A percentile compares a stretch with the other conserved stretches of the same genome.
Evolutionary conservation across 1,284 basidiomycete species (phyloP).

Genomic region (Inonotus hispidus): DNA sequence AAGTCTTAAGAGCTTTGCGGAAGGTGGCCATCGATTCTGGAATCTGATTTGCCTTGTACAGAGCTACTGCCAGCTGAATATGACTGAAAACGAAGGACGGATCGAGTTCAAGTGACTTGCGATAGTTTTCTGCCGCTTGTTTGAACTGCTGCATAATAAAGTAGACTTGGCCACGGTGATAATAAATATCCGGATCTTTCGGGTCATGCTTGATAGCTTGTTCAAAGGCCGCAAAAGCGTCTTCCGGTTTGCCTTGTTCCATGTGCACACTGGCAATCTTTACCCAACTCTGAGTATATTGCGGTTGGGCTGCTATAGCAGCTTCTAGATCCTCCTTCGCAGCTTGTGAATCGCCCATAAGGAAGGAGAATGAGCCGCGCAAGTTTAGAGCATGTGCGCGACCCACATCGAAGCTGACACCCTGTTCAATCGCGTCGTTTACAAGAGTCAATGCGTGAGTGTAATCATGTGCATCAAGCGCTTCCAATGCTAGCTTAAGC

Average conservation of each 20-base stretch:
- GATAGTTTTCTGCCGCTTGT: slow-evolving; percentile 87
- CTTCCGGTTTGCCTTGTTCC: slow-evolving; percentile 82
- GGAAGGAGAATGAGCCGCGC: slow-evolving; percentile 94
- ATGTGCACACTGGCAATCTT: slow-evolving; percentile 98
- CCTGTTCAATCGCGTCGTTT: slow-evolving; percentile 87
- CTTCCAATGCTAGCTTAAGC: slow-evolving; percentile 75
- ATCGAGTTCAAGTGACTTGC: slow-evolving; percentile 82
- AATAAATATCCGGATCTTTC: slow-evolving; percentile 94
- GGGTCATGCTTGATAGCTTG: slow-evolving; percentile 81
- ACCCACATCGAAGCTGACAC: slow-evolving; percentile 71
- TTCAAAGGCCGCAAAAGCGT: slow-evolving; percentile 90
- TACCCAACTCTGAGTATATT: slow-evolving; percentile 87
- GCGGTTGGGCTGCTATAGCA: slow-evolving; percentile 69
- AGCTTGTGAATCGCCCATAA: slow-evolving; percentile 80
- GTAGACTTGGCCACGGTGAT: slow-evolving; percentile 97
- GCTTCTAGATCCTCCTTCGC: slow-evolving; percentile 84
- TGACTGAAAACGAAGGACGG: slow-evolving; percentile 88
- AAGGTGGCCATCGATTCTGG: slow-evolving; percentile 87
- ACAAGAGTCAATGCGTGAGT: slow-evolving; percentile 75
- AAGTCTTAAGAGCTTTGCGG: slow-evolving; percentile 72
- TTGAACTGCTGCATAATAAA: slow-evolving; percentile 94
- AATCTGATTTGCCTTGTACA: slow-evolving; percentile 85
- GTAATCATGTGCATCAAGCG: slow-evolving; percentile 86
- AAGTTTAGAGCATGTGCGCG: slow-evolving; percentile 90
- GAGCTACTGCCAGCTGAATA: slow-evolving; percentile 95